A percentile compares a stretch with the other conserved stretches of the same genome.
These are phyloP conservation scores for Xanthoceras sorbifolium DNA, from an alignment of 345 rosid genomes.

Conservation along the genomic window DNA sequence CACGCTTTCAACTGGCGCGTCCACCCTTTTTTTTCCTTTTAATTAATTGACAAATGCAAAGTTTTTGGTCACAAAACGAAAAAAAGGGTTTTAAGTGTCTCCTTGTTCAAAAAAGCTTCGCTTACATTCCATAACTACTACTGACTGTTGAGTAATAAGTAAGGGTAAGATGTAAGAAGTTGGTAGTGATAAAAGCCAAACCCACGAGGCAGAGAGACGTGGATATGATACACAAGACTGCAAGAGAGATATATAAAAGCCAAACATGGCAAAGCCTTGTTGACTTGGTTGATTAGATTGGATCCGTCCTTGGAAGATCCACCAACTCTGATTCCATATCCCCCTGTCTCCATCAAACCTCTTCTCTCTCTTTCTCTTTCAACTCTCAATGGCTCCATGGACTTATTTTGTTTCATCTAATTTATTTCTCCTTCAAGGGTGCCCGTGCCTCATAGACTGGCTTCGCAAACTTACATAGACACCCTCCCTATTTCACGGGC, in stretches of 20 bases:
- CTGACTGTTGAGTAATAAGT: background rate
- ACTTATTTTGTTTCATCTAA: background rate
- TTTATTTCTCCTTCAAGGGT: background rate
- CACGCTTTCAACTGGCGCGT: background rate
- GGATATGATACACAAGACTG: constrained; percentile 21
- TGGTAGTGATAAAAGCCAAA: constrained; percentile 19
- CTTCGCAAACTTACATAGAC: background rate
- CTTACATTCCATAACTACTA: background rate
- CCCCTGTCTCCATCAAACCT: constrained; percentile 25
- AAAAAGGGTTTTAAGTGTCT: background rate
- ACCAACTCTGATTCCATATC: constrained; percentile 30
- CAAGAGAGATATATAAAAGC: constrained; percentile 1
- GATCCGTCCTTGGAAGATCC: constrained; percentile 45
- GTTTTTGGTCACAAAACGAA: constrained; percentile 12
- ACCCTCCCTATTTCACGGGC: constrained; percentile 8
- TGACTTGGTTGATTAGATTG: constrained; percentile 34
- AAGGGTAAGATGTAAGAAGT: background rate
- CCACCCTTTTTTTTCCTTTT: too few relatives aligned
- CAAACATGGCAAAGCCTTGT: constrained; percentile 12
- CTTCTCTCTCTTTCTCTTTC: background rate
- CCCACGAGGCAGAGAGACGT: constrained; percentile 22
- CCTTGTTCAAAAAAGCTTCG: background rate
- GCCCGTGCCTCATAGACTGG: background rate
- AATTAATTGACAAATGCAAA: too few relatives aligned
- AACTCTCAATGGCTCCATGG: background rate